Base-by-base conservation (phyloP, 306 rosid genomes). In the Corylus americana region DNA sequence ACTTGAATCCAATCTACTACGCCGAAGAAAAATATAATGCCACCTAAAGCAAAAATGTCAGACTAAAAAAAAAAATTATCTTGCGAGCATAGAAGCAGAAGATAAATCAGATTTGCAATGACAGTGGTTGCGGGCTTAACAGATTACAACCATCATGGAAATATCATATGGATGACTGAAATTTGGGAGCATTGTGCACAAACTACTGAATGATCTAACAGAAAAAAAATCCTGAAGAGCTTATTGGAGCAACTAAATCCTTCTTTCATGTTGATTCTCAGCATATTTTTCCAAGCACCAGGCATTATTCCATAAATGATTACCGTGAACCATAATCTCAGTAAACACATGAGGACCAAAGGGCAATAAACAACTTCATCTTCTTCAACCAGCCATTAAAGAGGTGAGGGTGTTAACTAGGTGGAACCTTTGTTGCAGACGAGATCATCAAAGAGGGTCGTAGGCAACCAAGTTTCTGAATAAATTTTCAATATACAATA, bases 381-480 rank as follows among this genome's bases (percentile, higher is more conserved):
- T 71, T 70, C 74, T 54, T 78, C 83, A 53, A 71, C 64, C 77
- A 75, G 75, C 70, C 39, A 57, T 68, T 22, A 62, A 53, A 71
- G 29, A 63, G 49, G 77, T 8, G 39, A 42, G 45, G 13, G 51
- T 47, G 71, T 20, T 14, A 47, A 66, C 79, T 77, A 77, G 9
- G 63, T 4, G 37, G 77, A 70, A 76, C 72, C 87, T 69, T 54
- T 67, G 77, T 57, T 11, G 76, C 73, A 12, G 77, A 72, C 53
- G 27, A 61, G 39, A 74, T 63, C 76, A 55, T 50, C 37, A 44
- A 74, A 70, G 37, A 74, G 13, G 66, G 69, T 55, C 51, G 27
- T 59, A 55, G 63, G 73, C 77, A 22, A 73, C 82, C 82, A 73
- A 37, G 11, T 72, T 76, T 72, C 73, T 70, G 71, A 59, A 77